These are phyloP conservation scores for Capronia coronata DNA, from an alignment of 2,329 filamentous ascomycete genomes.

Conservation along the genomic window DNA sequence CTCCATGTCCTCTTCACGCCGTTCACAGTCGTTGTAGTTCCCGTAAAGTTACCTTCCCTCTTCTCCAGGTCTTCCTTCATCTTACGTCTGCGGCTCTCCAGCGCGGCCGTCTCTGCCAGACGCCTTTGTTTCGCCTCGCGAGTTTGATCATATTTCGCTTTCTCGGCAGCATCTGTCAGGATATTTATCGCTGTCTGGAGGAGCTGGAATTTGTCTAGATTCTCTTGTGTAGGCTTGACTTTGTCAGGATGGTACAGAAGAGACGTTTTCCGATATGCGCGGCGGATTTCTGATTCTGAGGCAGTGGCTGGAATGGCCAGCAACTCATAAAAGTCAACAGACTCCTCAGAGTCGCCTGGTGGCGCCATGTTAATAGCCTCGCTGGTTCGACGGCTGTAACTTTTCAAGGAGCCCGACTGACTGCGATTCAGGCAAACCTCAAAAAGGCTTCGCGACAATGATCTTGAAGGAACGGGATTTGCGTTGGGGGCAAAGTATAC, in stretches of 20 bases:
- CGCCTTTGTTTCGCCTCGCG: slow-evolving; percentile 65
- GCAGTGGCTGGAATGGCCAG: slow-evolving; percentile 58
- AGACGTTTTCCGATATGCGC: slow-evolving; percentile 76
- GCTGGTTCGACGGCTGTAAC: no score
- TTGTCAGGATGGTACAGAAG: slow-evolving; percentile 95
- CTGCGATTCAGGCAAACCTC: background rate
- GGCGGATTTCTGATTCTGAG: slow-evolving; percentile 67
- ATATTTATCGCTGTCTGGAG: slow-evolving; percentile 83
- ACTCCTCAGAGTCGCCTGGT: slow-evolving; percentile 52
- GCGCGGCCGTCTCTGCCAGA: slow-evolving; percentile 62
- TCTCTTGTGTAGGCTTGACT: slow-evolving; percentile 59
- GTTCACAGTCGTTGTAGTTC: slow-evolving; percentile 28
- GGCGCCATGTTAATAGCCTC: slow-evolving; percentile 37
- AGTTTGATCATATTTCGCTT: slow-evolving; percentile 70
- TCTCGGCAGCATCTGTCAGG: slow-evolving; percentile 62
- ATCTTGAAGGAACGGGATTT: no score
- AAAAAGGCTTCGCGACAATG: no score
- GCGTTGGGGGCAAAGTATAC: no score
- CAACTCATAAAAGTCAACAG: slow-evolving; percentile 72
- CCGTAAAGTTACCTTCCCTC: slow-evolving; percentile 46
- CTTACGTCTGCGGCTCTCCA: slow-evolving; percentile 64
- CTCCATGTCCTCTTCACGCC: slow-evolving; percentile 55
- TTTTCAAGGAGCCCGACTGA: no score
- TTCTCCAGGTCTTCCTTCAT: slow-evolving; percentile 84
- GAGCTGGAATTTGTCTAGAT: slow-evolving; percentile 75